Evolutionary conservation across 2,329 filamentous ascomycete species (phyloP).

Genomic region (Penicillium capsulatum): DNA sequence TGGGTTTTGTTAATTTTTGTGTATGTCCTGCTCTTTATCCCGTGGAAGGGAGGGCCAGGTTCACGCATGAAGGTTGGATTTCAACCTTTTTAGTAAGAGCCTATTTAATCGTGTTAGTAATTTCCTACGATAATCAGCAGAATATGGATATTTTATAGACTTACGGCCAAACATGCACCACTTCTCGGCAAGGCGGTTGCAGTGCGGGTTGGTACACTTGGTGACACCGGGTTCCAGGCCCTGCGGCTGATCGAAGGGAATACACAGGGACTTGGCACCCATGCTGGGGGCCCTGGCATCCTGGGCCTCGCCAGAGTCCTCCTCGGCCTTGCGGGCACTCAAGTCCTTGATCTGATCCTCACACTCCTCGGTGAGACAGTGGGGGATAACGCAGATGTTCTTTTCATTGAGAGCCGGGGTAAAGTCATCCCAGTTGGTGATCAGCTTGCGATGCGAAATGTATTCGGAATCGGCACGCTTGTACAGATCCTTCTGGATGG

Average conservation of each 20-base stretch:
- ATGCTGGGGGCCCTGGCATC: constrained; percentile 70
- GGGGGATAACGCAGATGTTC: constrained; percentile 88
- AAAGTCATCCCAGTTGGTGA: constrained; percentile 88
- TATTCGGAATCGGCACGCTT: constrained; percentile 72
- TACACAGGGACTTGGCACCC: constrained; percentile 72
- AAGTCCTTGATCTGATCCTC: constrained; percentile 94
- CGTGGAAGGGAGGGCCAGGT: too few relatives aligned
- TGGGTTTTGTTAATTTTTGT: too few relatives aligned
- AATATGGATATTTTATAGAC: too few relatives aligned
- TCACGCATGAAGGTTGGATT: too few relatives aligned
- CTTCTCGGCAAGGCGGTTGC: constrained; percentile 67
- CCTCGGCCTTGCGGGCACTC: constrained; percentile 66
- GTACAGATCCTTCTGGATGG: constrained; percentile 81
- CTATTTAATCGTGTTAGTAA: constrained; percentile 13
- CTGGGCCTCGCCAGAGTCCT: constrained; percentile 62
- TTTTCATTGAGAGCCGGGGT: constrained; percentile 84
- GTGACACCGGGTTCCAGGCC: constrained; percentile 75
- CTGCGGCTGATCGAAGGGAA: constrained; percentile 81
- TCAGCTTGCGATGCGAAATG: constrained; percentile 70
- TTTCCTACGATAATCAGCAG: not conserved
- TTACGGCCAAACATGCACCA: constrained; percentile 90
- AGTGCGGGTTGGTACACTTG: constrained; percentile 89
- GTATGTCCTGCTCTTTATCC: too few relatives aligned
- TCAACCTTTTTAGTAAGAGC: constrained; percentile 27
- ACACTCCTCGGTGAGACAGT: constrained; percentile 78